These are phyloP conservation scores for Triticum monococcum DNA, from an alignment of 176 grass and related monocot genomes.

Conservation along the genomic window DNA sequence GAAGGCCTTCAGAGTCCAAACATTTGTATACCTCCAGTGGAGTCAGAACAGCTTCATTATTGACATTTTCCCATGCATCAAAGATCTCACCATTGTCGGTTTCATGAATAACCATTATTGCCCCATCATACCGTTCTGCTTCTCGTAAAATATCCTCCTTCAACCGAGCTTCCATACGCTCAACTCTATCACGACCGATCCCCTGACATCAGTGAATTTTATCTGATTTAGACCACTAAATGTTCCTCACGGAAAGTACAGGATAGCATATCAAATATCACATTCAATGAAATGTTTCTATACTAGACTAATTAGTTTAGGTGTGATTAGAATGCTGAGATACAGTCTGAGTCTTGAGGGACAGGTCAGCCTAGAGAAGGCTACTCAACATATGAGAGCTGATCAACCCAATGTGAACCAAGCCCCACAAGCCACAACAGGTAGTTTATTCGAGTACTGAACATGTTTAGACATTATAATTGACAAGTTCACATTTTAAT, in stretches of 20 bases:
- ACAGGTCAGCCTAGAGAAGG: background rate
- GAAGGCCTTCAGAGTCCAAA: slow-evolving; percentile 82
- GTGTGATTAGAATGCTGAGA: background rate
- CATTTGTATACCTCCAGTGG: slow-evolving; percentile 87
- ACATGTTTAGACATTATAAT: slow-evolving; percentile 23
- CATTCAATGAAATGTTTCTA: background rate
- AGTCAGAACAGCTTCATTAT: slow-evolving; percentile 78
- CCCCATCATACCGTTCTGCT: slow-evolving; percentile 65
- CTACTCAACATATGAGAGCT: background rate
- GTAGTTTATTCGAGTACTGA: background rate
- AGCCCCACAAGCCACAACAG: background rate
- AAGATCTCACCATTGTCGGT: slow-evolving; percentile 83
- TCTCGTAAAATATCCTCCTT: slow-evolving; percentile 96
- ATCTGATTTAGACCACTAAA: slow-evolving; percentile 22
- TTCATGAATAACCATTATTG: slow-evolving; percentile 98
- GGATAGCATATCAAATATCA: background rate
- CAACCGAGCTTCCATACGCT: slow-evolving; percentile 95
- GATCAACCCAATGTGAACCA: background rate
- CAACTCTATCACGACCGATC: slow-evolving; percentile 86
- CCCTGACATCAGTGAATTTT: slow-evolving; percentile 49
- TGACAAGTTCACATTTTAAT: slow-evolving; percentile 8
- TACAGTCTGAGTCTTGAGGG: background rate
- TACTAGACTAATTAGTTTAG: background rate
- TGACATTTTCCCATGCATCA: slow-evolving; percentile 91
- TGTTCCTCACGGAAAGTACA: background rate